phyloP scores from a whole-genome alignment of 306 rosid species.

The Rosa lucieae region DNA sequence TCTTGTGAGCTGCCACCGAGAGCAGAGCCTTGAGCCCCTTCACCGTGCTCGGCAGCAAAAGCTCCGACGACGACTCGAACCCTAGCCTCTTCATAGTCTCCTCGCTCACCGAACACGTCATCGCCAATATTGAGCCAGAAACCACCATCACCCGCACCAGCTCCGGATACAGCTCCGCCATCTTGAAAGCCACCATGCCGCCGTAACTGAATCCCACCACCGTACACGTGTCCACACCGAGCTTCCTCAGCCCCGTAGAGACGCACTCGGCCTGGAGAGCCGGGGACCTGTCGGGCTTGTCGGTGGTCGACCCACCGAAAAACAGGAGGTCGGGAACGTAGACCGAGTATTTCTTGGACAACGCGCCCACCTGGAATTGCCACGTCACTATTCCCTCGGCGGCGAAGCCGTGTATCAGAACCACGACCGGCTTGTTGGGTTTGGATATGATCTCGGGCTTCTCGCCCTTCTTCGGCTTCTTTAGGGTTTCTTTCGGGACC shows the following conservation, averaged over 20 bases:
- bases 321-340: constrained; percentile 82
- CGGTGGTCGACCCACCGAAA: constrained; percentile 68
- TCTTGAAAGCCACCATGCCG: constrained; percentile 70
- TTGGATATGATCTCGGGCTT: constrained; percentile 20
- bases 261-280: constrained; percentile 77
- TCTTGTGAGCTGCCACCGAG: constrained; percentile 49
- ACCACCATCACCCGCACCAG: constrained; percentile 49
- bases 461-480: constrained; percentile 46
- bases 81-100: constrained; percentile 40
- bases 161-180: constrained; percentile 63
- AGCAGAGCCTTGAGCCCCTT: constrained; percentile 53
- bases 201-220: constrained; percentile 87
- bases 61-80: constrained; percentile 56
- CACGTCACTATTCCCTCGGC: constrained; percentile 82
- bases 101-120: constrained; percentile 37
- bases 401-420: constrained; percentile 79
- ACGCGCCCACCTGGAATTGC: constrained; percentile 60
- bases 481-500: constrained; percentile 62
- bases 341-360: constrained; percentile 53
- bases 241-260: constrained; percentile 51
- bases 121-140: constrained; percentile 51
- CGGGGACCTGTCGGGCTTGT: constrained; percentile 54
- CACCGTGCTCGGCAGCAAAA: constrained; percentile 57
- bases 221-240: constrained; percentile 64
- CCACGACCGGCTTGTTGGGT: constrained; percentile 70